Conservation (phyloP, 1,139 yeast genomes). For the Chernovozyma aurita region DNA sequence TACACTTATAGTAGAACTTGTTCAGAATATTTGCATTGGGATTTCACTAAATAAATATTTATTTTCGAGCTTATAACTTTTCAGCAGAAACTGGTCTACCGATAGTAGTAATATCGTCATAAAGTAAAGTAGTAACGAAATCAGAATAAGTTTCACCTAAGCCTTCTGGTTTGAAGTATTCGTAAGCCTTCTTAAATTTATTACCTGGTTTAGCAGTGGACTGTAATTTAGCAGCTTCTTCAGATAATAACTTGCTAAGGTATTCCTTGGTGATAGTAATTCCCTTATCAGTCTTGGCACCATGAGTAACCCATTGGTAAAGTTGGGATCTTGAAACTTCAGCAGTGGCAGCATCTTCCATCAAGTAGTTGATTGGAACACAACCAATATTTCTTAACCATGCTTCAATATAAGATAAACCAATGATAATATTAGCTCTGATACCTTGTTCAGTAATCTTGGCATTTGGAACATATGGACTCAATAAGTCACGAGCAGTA, state of each 20-base stretch:
- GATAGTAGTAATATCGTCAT: conserved; percentile 61
- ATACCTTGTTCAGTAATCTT: conserved; percentile 68
- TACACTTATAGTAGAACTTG: no score
- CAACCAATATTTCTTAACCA: conserved; percentile 80
- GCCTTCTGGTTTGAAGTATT: conserved; percentile 62
- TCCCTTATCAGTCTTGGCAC: conserved; percentile 58
- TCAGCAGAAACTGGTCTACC: conserved; percentile 45
- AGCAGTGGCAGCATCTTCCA: conserved; percentile 89
- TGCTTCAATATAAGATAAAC: conserved; percentile 75
- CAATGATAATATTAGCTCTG: conserved; percentile 66
- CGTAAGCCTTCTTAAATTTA: conserved; percentile 61
- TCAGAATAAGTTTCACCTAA: conserved; percentile 66
- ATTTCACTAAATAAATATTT: conserved; percentile 3
- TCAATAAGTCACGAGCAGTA: conserved; percentile 64
- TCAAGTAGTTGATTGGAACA: conserved; percentile 76
- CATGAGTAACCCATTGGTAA: conserved; percentile 83
- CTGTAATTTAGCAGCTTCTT: conserved; percentile 58
- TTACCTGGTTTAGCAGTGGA: conserved; percentile 46
- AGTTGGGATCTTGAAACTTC: conserved; percentile 80
- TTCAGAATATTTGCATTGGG: neutral
- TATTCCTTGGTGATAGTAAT: conserved; percentile 54
- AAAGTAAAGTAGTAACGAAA: conserved; percentile 66
- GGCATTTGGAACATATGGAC: conserved; percentile 65
- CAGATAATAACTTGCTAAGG: conserved; percentile 51
- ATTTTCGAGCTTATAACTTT: conserved; percentile 28